These are phyloP conservation scores for Corrigiola litoralis DNA, from an alignment of 179 eudicot species.

Conservation along the genomic window DNA sequence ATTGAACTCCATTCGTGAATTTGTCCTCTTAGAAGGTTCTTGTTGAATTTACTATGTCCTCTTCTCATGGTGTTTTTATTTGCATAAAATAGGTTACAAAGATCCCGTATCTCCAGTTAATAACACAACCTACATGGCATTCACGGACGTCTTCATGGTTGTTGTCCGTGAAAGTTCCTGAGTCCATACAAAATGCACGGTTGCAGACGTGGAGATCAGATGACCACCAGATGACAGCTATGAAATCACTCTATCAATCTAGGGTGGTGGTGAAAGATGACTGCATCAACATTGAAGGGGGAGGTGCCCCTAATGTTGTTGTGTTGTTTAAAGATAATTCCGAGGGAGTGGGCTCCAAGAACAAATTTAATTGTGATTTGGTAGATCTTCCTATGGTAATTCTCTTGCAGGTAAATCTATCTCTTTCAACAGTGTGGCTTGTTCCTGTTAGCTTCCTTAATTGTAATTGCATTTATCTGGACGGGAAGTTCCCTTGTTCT, in stretches of 20 bases:
- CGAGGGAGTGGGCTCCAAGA: constrained; percentile 36
- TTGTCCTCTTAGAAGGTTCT: neutral
- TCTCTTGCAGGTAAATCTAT: constrained; percentile 66
- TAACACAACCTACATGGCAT: constrained; percentile 93
- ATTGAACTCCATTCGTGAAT: neutral
- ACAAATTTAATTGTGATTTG: constrained; percentile 58
- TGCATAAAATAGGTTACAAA: constrained; percentile 44
- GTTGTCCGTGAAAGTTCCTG: constrained; percentile 57
- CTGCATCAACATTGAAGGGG: constrained; percentile 78
- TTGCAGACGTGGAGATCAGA: constrained; percentile 38
- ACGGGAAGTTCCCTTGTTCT: no score
- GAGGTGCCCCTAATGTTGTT: constrained; percentile 71
- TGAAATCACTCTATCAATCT: constrained; percentile 56
- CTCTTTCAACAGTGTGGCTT: neutral
- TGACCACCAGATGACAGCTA: constrained; percentile 28
- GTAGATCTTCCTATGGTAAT: constrained; percentile 79
- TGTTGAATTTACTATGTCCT: neutral
- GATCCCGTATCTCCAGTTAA: constrained; percentile 70
- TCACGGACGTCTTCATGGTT: constrained; percentile 90
- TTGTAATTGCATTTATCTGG: neutral
- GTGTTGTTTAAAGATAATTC: constrained; percentile 62
- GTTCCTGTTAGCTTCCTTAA: neutral
- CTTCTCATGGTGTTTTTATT: constrained; percentile 6
- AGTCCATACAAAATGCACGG: constrained; percentile 47
- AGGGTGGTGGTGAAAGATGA: constrained; percentile 86